Conservation (phyloP, 2,329 filamentous ascomycete genomes). For the Alternaria sp. region DNA sequence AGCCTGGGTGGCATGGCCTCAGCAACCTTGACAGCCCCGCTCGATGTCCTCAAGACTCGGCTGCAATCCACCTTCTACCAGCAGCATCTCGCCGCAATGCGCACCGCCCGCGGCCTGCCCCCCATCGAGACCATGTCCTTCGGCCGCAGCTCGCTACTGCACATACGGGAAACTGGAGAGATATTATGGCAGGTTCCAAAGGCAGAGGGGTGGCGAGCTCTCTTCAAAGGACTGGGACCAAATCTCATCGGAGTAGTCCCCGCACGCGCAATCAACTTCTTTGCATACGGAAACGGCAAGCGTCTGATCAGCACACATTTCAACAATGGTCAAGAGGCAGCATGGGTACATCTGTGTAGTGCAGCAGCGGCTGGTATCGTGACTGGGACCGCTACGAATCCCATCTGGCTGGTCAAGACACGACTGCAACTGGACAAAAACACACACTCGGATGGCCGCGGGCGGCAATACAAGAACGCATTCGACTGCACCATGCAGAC, state of each 20-base stretch:
- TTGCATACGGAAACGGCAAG: conserved; percentile 91
- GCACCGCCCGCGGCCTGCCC: conserved; percentile 63
- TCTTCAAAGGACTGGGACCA: conserved; percentile 92
- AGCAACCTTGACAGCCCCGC: conserved; percentile 88
- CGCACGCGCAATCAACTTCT: conserved; percentile 91
- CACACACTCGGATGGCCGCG: conserved; percentile 64
- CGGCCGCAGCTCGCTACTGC: conserved; percentile 69
- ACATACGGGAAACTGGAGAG: conserved; percentile 84
- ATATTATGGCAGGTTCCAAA: conserved; percentile 82
- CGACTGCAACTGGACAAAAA: conserved; percentile 90
- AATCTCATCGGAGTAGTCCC: conserved; percentile 90
- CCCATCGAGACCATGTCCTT: conserved; percentile 67
- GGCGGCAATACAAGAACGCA: conserved; percentile 82
- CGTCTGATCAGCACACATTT: conserved; percentile 76
- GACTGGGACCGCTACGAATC: conserved; percentile 90
- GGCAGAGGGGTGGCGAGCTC: conserved; percentile 80
- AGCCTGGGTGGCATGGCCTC: conserved; percentile 91
- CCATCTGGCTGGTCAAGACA: conserved; percentile 97
- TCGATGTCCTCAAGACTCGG: conserved; percentile 92
- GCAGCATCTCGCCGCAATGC: conserved; percentile 73
- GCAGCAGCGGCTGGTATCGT: conserved; percentile 80
- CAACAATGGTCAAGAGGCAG: conserved; percentile 71
- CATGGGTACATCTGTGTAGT: conserved; percentile 78
- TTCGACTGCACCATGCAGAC: conserved; percentile 87
- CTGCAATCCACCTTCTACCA: conserved; percentile 96